Evolutionary conservation across 768 basidiomycete genomes (phyloP).

Genomic region (Podaxis sp.): DNA sequence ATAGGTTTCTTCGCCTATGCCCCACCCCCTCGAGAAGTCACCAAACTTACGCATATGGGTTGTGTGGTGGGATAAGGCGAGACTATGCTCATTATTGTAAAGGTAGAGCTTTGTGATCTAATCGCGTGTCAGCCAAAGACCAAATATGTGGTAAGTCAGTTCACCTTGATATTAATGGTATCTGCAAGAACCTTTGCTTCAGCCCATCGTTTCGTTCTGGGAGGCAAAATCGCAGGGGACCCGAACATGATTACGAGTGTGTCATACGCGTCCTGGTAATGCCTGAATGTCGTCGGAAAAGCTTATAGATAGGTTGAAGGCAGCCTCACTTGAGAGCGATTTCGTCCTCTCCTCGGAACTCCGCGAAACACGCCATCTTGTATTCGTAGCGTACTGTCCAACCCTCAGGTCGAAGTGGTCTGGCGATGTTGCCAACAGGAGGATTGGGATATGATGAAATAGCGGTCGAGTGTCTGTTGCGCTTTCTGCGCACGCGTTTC

Average conservation of each 20-base stretch:
- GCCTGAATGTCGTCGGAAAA: slow-evolving; percentile 41
- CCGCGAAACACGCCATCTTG: slow-evolving; percentile 96
- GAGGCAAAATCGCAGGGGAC: slow-evolving; percentile 79
- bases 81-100: slow-evolving; percentile 82
- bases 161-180: slow-evolving; percentile 85
- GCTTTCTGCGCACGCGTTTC: slow-evolving; percentile 87
- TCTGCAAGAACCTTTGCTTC: slow-evolving; percentile 97
- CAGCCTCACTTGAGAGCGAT: slow-evolving; percentile 80
- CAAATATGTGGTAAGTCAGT: not conserved
- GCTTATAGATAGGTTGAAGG: slow-evolving; percentile 9
- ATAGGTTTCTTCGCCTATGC: slow-evolving; percentile 93
- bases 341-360: slow-evolving; percentile 90
- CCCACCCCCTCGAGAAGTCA: slow-evolving; percentile 88
- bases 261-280: slow-evolving; percentile 92
- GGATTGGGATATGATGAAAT: slow-evolving; percentile 48
- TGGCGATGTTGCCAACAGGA: slow-evolving; percentile 40
- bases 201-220: slow-evolving; percentile 96
- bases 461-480: slow-evolving; percentile 71
- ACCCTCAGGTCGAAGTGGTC: slow-evolving; percentile 75
- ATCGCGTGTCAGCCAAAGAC: not conserved
- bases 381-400: slow-evolving; percentile 98
- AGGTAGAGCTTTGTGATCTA: slow-evolving; percentile 89
- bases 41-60: slow-evolving; percentile 82
- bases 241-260: slow-evolving; percentile 85
- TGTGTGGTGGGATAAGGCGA: slow-evolving; percentile 79